Evolutionary conservation across 2,329 filamentous ascomycete genomes (phyloP), one percentile per base, ranked within the genome.

Genomic region (Sphaerulina populicola): DNA sequence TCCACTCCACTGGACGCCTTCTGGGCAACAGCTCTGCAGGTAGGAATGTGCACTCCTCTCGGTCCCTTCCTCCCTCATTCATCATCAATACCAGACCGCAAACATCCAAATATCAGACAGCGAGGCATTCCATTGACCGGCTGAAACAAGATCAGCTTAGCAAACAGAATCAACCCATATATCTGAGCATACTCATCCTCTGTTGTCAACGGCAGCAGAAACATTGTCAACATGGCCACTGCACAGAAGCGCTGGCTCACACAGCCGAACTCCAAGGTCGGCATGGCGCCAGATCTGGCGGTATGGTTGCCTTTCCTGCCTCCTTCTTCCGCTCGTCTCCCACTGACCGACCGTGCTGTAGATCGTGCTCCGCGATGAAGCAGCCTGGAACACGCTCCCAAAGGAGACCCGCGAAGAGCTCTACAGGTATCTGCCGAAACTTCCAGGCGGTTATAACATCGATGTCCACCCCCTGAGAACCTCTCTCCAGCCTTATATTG

Each of bases 401-500:
- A 43, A 45, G 5, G 56, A 61, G 12, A 57, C 54, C 1, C 57
- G 62, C 31, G 41, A 56, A 30, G 48, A 60, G 14, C 57, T 69
- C 7, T 65, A 66, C 51, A 29, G 50, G 1, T 54, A 64, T 9
- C 63, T 69, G 0, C 66, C 66, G 2, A 18, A 41, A 9, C 44
- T 63, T 64, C 14, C 41, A 56, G 44, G 44, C 21, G 58, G 48
- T 6, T 57, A 74, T 65, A 65, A 71, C 21, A 68, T 72, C 44
- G 66, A 68, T 31, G 59, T 64, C 47, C 61, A 64, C 36, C 67
- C 67, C 18, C 57, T 76, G 2, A 60, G 69, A 14, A 63, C 75
- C 31, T 58, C 70, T 44, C 71, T 74, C 56, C 68, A 70, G 18
- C 68, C 70, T 41, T 70, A 73, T 51, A 78, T 80, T 65, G 71